Base-by-base conservation (phyloP, 148 eudicot genomes). In the Chenopodium suecicum region DNA sequence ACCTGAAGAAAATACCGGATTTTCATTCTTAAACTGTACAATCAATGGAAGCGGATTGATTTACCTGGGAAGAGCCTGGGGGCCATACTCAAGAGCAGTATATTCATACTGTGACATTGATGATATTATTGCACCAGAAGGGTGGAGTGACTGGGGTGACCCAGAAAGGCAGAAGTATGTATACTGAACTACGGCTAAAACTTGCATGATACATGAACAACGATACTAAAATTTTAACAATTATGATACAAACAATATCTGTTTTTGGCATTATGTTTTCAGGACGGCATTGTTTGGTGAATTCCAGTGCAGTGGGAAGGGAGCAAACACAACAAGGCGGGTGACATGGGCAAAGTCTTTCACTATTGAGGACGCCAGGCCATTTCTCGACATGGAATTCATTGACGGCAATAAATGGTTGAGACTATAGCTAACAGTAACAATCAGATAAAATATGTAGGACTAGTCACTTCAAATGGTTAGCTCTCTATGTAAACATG, bases 11-110 rank as follows among this genome's bases (percentile, higher is more conserved):
- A 90, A 92, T 64, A 90, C 97, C 0, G 98, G 99, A 11, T 96
- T 94, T 82, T 94, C 99, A 7, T 96, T 96, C 75, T 80, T 92
- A 31, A 91, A 94, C 82, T 96, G 98, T 66, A 89, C 90, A 1
- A 88, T 96, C 23, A 85, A 56, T 22, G 98, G 98, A 70, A 84
- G 88, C 5, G 95, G 97, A 0, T 80, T 20, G 9, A 82, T 92
- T 14, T 85, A 81, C 78, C 75, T 94, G 80, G 99, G 97, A 32
- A 86, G 98, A 87, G 99, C 98, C 4, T 96, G 99, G 99, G 99
- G 99, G 37, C 84, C 85, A 9, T 94, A 94, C 84, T 90, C 99
- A 31, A 84, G 93, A 70, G 84, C 85, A 0, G 79, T 94, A 20
- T 96, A 92, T 78, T 92, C 97, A 0, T 88, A 88, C 70, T 91